Evolutionary conservation across 805 yeast genomes (phyloP).

Genomic region (Grigorovia yakushimaensis): DNA sequence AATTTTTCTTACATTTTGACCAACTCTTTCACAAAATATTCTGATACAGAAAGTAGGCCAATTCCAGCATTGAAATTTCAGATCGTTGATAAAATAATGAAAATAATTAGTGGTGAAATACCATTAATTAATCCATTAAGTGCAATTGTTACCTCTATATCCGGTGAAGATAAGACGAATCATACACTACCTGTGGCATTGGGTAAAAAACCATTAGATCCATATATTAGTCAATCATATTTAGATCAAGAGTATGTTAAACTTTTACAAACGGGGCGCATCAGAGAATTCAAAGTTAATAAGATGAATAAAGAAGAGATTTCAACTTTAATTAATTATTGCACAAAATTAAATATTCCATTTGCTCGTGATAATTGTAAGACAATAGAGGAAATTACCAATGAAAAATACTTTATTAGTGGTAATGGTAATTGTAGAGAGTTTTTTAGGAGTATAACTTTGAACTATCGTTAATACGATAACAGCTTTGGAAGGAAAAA

Average conservation of each 20-base stretch:
- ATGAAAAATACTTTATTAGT: conserved; percentile 43
- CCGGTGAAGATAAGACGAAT: conserved; percentile 42
- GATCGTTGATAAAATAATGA: conserved; percentile 46
- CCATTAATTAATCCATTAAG: conserved; percentile 42
- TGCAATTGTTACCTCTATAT: conserved; percentile 54
- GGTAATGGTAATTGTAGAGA: conserved; percentile 62
- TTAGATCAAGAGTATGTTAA: conserved; percentile 50
- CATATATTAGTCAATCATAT: conserved; percentile 40
- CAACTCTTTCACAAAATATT: conserved; percentile 48
- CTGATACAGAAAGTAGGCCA: conserved; percentile 42
- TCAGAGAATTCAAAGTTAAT: conserved; percentile 34
- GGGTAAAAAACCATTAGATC: conserved; percentile 41
- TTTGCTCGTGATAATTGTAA: conserved; percentile 23
- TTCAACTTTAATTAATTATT: conserved; percentile 32
- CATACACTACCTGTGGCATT: conserved; percentile 54
- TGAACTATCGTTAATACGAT: conserved; percentile 5
- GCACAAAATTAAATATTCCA: conserved; percentile 33
- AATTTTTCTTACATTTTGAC: conserved; percentile 57
- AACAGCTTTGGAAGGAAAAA: neutral
- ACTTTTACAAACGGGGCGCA: conserved; percentile 31
- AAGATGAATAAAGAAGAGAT: conserved; percentile 40
- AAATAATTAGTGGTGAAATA: conserved; percentile 43
- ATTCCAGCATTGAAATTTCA: conserved; percentile 57
- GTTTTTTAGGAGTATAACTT: conserved; percentile 30
- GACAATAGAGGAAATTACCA: conserved; percentile 30